Base-by-base conservation (phyloP, 805 yeast species). In the Starmerella geochares region DNA sequence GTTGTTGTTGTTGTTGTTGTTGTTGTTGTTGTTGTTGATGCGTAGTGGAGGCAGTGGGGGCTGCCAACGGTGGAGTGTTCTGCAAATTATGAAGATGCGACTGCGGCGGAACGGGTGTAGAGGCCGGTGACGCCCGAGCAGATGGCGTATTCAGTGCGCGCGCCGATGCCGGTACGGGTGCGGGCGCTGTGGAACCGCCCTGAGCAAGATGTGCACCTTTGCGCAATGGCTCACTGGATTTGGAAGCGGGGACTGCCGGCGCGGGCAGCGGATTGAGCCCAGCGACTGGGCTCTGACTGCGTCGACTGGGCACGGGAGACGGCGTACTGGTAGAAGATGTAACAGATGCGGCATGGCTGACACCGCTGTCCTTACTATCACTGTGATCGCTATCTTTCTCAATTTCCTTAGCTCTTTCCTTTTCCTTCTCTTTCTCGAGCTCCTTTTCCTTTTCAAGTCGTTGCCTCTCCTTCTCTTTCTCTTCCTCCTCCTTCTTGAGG, bases 401-500 rank as follows among this genome's bases (percentile, higher is more conserved):
- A 13, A 17, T 29, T 31, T 27, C 51, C 48, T 29, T 46, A 27
- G 48, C 57, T 21, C 48, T 53, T 35, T 28, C 51, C 46, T 32
- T 53, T 35, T 28, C 51, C 46, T 32, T 46, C 32, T 50, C 57
- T 21, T 51, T 55, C 46, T 47, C 56, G 39, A 50, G 54, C 43
- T 54, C 62, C 38, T 52, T 51, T 8, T 61, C 60, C 31, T 42
- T 40, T 23, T 52, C 53, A 13, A 60, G 62, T 7, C 46, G 32
- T 32, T 55, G 59, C 6, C 47, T 48, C 10, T 48, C 53, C 6
- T n/a, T 8, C 13, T 54, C 60, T 16, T 62, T 60, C 37, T 57
- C 61, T 58, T 66, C 64, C 57, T 65, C 63, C 49, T 67, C 67
- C 46, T 63, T 62, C 41, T 59, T 54, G 10, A 59, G 44, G 43